A percentile compares a stretch with the other conserved stretches of the same genome.
Evolutionary conservation across 495 filamentous ascomycete genomes (phyloP).

Genomic region (Mytilinidion resinicola): DNA sequence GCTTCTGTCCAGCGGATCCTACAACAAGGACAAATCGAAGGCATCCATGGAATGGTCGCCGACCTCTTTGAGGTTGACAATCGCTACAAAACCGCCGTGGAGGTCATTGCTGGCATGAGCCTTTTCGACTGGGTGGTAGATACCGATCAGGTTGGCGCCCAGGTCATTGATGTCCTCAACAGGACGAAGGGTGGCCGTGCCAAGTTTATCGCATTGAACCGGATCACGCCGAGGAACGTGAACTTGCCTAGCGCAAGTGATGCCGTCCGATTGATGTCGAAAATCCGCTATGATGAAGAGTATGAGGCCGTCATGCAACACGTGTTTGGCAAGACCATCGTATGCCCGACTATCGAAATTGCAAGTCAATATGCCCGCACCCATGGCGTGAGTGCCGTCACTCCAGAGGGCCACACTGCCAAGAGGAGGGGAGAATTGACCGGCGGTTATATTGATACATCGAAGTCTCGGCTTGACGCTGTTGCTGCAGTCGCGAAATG

Average conservation of each 20-base stretch:
- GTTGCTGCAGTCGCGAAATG: conserved; percentile 69
- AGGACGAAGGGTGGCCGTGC: conserved; percentile 77
- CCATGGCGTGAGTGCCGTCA: conserved; percentile 87
- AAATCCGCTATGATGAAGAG: conserved; percentile 67
- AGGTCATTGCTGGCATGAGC: conserved; percentile 86
- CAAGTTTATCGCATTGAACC: conserved; percentile 90
- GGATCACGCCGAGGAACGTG: conserved; percentile 56
- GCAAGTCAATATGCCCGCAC: conserved; percentile 84
- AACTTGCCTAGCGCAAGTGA: conserved; percentile 83
- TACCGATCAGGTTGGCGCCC: conserved; percentile 78
- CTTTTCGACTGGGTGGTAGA: conserved; percentile 97
- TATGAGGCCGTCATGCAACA: conserved; percentile 85
- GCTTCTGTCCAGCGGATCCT: conserved; percentile 75
- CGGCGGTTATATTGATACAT: conserved; percentile 83
- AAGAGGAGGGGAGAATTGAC: conserved; percentile 93
- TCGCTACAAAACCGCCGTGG: conserved; percentile 81
- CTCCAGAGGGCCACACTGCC: conserved; percentile 83
- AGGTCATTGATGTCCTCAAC: conserved; percentile 70
- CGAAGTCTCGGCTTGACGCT: conserved; percentile 74
- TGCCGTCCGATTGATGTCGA: conserved; percentile 77
- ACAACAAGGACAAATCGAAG: conserved; percentile 65
- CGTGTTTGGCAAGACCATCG: conserved; percentile 91
- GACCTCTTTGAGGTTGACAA: conserved; percentile 83
- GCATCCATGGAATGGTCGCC: conserved; percentile 88
- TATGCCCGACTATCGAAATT: conserved; percentile 82